Conservation (phyloP, 2,329 filamentous ascomycete genomes). For the Clonostachys byssicola region DNA sequence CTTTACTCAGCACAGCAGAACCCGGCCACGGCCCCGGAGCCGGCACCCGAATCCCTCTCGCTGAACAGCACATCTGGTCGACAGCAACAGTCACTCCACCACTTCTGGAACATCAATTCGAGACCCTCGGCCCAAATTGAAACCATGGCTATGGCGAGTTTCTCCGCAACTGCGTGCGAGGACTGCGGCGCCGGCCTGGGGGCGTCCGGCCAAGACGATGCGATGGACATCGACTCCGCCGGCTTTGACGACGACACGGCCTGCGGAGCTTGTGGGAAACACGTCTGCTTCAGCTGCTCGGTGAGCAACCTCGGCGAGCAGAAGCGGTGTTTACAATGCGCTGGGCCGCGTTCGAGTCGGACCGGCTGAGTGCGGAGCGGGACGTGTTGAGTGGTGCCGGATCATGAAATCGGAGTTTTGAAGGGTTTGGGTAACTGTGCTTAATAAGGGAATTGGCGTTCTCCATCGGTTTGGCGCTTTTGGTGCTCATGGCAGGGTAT, state of each 20-base stretch:
- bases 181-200: constrained; percentile 40
- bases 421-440: no score
- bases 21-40: constrained; percentile 4
- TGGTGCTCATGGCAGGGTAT: no score
- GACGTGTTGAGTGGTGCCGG: no score
- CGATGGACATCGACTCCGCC: constrained; percentile 31
- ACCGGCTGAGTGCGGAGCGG: no score
- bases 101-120: constrained; percentile 54
- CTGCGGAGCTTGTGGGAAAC: constrained; percentile 48
- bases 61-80: constrained; percentile 5
- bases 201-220: constrained; percentile 9
- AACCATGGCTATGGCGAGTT: constrained; percentile 9
- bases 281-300: constrained; percentile 56
- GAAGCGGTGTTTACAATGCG: constrained; percentile 48
- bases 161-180: constrained; percentile 34
- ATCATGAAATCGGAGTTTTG: no score
- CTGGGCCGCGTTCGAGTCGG: constrained; percentile 17
- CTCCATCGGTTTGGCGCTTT: no score
- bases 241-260: constrained; percentile 14
- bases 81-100: constrained; percentile 50
- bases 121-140: constrained; percentile 19
- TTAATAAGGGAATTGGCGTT: no score
- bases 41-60: constrained; percentile 5
- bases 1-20: constrained; percentile 51
- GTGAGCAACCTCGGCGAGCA: constrained; percentile 53